phyloP scores from a whole-genome alignment of 2,329 filamentous ascomycete species.

The Endoconidiophora laricicola region DNA sequence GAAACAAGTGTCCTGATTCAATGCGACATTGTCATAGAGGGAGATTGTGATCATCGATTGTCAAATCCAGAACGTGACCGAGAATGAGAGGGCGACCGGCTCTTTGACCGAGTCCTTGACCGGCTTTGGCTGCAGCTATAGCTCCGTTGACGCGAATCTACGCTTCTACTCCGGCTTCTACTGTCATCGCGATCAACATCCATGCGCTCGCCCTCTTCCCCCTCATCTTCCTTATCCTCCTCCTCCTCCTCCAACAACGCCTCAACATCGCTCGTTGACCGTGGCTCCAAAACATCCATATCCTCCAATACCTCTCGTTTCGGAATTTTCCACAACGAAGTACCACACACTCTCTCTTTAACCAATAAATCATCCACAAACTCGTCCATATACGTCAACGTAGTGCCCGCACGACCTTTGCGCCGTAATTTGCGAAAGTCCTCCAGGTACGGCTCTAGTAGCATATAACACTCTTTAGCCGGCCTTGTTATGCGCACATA shows the following conservation, averaged over 20 bases:
- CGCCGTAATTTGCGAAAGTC: slow-evolving; percentile 74
- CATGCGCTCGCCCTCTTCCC: slow-evolving; percentile 16
- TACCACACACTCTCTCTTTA: slow-evolving; percentile 81
- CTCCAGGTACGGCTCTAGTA: slow-evolving; percentile 65
- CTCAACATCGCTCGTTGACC: slow-evolving; percentile 66
- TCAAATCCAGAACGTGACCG: not conserved
- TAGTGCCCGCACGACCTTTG: slow-evolving; percentile 56
- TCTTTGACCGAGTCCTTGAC: slow-evolving; percentile 14
- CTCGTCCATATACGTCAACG: slow-evolving; percentile 69
- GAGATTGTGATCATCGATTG: not conserved
- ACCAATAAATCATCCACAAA: slow-evolving; percentile 85
- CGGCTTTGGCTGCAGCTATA: slow-evolving; percentile 14
- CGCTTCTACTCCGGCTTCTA: slow-evolving; percentile 1
- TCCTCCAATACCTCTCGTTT: slow-evolving; percentile 72
- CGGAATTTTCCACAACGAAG: slow-evolving; percentile 83
- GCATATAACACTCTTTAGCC: slow-evolving; percentile 61
- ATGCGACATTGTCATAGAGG: not conserved
- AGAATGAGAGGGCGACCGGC: slow-evolving; percentile 4
- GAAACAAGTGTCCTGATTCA: not conserved
- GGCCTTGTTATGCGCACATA: slow-evolving; percentile 82
- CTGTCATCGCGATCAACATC: slow-evolving; percentile 14
- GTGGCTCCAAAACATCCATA: slow-evolving; percentile 68
- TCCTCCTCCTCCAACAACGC: slow-evolving; percentile 48
- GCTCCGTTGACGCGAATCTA: not conserved
- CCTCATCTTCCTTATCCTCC: slow-evolving; percentile 24